phyloP scores from a whole-genome alignment of 352 stramenopile genomes.

The Phytophthora lateralis region DNA sequence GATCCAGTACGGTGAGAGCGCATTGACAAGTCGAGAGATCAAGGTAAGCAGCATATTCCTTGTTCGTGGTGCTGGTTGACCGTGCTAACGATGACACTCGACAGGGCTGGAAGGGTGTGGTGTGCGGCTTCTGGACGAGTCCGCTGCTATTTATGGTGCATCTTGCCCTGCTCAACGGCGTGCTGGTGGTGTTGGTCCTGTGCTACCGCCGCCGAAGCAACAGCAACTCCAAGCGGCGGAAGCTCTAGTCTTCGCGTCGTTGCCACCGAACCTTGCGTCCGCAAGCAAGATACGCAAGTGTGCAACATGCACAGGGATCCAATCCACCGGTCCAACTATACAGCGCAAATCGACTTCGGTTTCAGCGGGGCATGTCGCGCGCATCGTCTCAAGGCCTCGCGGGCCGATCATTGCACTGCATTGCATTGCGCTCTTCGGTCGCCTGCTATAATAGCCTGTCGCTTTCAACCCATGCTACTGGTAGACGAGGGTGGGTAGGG shows the following conservation, averaged over 20 bases:
- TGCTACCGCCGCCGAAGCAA: slow-evolving; percentile 46
- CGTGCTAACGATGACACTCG: slow-evolving; percentile 5
- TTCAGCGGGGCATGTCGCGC: slow-evolving; percentile 23
- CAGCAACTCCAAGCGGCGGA: slow-evolving; percentile 47
- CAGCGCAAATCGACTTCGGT: slow-evolving; percentile 12
- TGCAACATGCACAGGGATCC: not conserved
- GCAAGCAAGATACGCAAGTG: not conserved
- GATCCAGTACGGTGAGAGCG: slow-evolving; percentile 70
- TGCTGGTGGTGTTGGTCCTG: slow-evolving; percentile 42
- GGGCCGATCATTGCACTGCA: slow-evolving; percentile 1
- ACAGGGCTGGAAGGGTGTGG: slow-evolving; percentile 80
- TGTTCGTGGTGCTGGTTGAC: not conserved
- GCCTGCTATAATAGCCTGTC: too few relatives aligned
- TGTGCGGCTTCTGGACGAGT: slow-evolving; percentile 79
- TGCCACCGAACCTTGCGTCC: not conserved
- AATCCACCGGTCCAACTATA: slow-evolving; percentile 12
- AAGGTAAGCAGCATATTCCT: slow-evolving; percentile 51
- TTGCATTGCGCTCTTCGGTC: slow-evolving; percentile 14
- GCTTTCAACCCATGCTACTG: too few relatives aligned
- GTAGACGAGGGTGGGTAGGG: too few relatives aligned
- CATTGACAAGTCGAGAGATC: slow-evolving; percentile 67
- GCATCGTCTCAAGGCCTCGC: slow-evolving; percentile 10
- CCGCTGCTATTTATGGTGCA: slow-evolving; percentile 67
- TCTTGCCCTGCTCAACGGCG: slow-evolving; percentile 44
- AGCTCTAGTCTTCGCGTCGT: slow-evolving; percentile 33